Percentiles rank a stretch among this genome's conserved stretches.
These are phyloP conservation scores for Nicotiana attenuata DNA, from an alignment of 257 asterid genomes.

Conservation along the genomic window DNA sequence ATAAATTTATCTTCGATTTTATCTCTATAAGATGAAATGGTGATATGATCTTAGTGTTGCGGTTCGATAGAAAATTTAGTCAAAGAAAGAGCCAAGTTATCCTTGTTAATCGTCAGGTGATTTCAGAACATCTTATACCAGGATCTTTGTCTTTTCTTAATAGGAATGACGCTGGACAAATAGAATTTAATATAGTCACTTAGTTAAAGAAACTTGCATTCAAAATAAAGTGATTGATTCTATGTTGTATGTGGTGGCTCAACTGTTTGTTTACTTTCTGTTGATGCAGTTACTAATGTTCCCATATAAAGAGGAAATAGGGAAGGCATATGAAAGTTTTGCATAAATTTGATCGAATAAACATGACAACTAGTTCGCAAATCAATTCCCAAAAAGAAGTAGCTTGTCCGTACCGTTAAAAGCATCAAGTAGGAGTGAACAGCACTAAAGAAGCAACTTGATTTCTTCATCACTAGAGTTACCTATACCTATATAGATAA, in stretches of 20 bases:
- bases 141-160: background rate
- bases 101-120: background rate
- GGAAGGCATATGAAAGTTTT: background rate
- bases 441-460: too few relatives aligned
- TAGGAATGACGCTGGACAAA: background rate
- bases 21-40: background rate
- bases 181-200: background rate
- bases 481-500: too few relatives aligned
- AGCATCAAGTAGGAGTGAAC: too few relatives aligned
- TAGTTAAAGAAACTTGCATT: background rate
- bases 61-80: background rate
- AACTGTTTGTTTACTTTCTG: background rate
- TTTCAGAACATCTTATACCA: background rate
- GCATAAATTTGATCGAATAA: too few relatives aligned
- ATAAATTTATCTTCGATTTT: background rate
- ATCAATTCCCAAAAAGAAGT: too few relatives aligned
- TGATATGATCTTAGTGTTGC: background rate
- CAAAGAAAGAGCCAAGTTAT: background rate
- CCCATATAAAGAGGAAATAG: background rate
- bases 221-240: background rate
- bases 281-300: background rate
- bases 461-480: too few relatives aligned
- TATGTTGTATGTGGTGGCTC: background rate
- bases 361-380: too few relatives aligned
- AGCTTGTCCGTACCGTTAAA: too few relatives aligned